phyloP scores from a whole-genome alignment of 2,329 filamentous ascomycete genomes.

The Fusarium fracticaudum region DNA sequence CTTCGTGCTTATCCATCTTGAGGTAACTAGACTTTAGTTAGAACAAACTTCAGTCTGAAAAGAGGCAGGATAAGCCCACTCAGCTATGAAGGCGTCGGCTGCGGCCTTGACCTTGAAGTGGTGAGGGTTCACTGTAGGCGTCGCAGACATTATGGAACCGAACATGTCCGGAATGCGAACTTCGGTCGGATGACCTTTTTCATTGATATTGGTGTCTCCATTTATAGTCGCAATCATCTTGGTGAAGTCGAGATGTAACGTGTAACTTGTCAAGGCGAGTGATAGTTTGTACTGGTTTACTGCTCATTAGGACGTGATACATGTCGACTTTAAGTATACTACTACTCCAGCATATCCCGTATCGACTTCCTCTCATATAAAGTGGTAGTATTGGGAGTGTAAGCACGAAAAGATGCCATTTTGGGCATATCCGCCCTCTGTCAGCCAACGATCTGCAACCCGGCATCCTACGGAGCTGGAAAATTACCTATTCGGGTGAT shows the following conservation, averaged over 20 bases:
- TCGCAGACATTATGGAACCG: neutral
- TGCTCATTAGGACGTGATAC: accelerated
- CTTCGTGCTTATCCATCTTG: neutral
- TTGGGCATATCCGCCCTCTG: neutral
- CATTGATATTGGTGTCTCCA: neutral
- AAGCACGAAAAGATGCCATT: neutral
- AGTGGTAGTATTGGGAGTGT: accelerated
- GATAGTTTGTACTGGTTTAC: neutral
- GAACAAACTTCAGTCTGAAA: accelerated
- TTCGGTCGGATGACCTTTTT: neutral
- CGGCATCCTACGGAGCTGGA: neutral
- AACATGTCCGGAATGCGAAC: neutral
- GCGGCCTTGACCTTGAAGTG: neutral
- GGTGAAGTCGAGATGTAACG: neutral
- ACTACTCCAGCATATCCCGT: accelerated
- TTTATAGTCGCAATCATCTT: neutral
- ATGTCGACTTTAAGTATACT: neutral
- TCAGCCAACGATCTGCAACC: neutral
- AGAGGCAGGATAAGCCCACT: accelerated
- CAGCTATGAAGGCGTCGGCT: neutral
- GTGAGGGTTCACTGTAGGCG: neutral
- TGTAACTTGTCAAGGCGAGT: too few species aligned
- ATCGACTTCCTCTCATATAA: accelerated
- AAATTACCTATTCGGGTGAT: neutral
- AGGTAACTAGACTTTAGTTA: neutral